Evolutionary conservation across 2,329 filamentous ascomycete genomes (phyloP), one percentile per base, ranked within the genome.

Genomic region (Microdochium paspali): DNA sequence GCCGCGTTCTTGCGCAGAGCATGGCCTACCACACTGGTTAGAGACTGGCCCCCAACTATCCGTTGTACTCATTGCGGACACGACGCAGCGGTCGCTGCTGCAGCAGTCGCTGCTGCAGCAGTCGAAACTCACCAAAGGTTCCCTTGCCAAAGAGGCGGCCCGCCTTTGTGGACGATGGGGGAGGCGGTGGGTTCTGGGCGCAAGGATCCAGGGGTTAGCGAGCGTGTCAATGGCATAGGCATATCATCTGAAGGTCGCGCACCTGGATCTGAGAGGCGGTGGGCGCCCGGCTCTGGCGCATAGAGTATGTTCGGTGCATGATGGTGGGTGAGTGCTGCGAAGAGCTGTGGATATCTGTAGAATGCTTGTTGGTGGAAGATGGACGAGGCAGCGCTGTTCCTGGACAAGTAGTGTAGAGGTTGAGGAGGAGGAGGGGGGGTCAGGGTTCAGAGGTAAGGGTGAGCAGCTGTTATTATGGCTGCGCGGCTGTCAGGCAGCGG

Each of bases 301-400:
- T 95, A 61, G 90, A 95, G 69, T 97, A 98, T 56, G 93, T 96
- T 68, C 91, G 90, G 80, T 98, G 93, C 91, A 98, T 98, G 49
- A 52, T 71, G 69, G 50, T 46, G 49, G 45, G 9, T 10, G 15
- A n/a, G 35, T 21, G 35, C 12, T 40, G 35, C 12, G 6, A 9
- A 20, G 35, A 40, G 12, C 23, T 20, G 12, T 20, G 35, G 12
- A 15, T 15, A 40, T 40, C 6, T 40, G 10, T 9, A 21, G n/a
- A 21, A 35, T 35, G 35, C 15, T 40, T 40, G 35, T 20, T 20
- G 4, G 35, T 20, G 20, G 35, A 20, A 7, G 35, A 40, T 40
- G 35, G 18, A 35, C 18, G 15, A 35, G 10, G 18, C 31, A n/a
- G 31, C 31, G 10, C 10, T 15, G 10, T 12, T 35, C 15, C 9